A percentile compares a stretch with the other conserved stretches of the same genome.
Evolutionary conservation across 2,329 filamentous ascomycete species (phyloP).

Genomic region (Fonsecaea pedrosoi): DNA sequence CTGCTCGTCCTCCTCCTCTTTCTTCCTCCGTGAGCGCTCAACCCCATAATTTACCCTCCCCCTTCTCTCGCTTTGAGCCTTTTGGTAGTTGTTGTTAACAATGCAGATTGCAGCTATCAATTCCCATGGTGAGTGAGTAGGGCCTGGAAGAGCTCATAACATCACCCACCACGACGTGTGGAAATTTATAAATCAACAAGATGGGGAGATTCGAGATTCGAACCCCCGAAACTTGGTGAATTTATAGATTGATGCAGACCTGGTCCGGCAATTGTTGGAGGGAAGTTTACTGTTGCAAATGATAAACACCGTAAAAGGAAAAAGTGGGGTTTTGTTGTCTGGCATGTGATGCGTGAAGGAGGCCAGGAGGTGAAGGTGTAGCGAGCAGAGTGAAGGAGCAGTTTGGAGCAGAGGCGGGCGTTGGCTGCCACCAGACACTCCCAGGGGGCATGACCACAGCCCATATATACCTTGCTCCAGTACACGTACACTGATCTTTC

Average conservation of each 20-base stretch:
- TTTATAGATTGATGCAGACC: neutral
- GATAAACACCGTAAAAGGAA: neutral
- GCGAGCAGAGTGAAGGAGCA: neutral
- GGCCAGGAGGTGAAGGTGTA: neutral
- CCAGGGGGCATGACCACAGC: too few relatives aligned
- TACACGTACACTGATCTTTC: too few relatives aligned
- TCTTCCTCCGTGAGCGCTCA: slow-evolving; percentile 13
- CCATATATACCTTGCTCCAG: too few relatives aligned
- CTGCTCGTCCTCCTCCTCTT: slow-evolving; percentile 12
- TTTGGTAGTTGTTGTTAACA: neutral
- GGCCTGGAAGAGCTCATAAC: neutral
- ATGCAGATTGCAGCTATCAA: neutral
- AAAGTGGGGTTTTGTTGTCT: neutral
- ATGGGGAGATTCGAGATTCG: too few relatives aligned
- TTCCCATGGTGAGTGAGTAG: neutral
- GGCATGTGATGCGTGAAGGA: neutral
- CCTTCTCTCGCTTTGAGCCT: neutral
- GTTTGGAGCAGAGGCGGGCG: neutral
- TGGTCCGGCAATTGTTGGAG: neutral
- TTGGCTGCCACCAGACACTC: too few relatives aligned
- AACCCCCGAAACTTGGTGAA: neutral
- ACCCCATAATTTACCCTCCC: neutral
- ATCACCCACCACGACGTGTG: neutral
- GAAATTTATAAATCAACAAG: neutral
- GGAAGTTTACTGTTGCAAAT: neutral